Base-by-base conservation (phyloP, 257 asterid genomes). In the Nicotiana undulata region DNA sequence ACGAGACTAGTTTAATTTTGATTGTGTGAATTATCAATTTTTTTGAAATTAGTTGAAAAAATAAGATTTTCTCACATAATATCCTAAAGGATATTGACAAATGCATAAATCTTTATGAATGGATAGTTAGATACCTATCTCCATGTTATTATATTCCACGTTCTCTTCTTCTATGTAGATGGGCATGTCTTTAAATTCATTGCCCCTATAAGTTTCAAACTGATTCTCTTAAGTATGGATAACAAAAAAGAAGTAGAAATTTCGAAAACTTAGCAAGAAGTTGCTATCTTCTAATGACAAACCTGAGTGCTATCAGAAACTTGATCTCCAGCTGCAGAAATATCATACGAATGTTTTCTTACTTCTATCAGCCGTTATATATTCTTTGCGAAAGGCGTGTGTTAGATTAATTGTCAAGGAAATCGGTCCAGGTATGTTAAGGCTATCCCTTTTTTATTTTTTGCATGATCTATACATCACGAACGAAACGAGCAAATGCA, bases 251-350 rank as follows among this genome's bases (percentile, higher is more conserved):
- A 72, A 72, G 3, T 9, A 26, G 53, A 76, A 18, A 74, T 15
- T 26, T 74, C 8, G 79, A 26, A 37, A 75, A 37, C 20, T 60
- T 11, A 18, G 55, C 49, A 26, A 34, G 28, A 60, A 55, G 37
- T 18, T 28, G 9, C 31, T 6, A 26, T 29, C 28, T 6, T 64
- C 34, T 28, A 64, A 61, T 8, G 61, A 79, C 82, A 13, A 82
- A 87, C 92, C 90, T 89, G 82, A 70, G 68, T 34, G 92, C 86
- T 78, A 88, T 87, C 11, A 89, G 85, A 61, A 90, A 89, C 81
- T 64, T 84, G 60, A 89, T 88, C 82, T 89, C 90, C 83, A 87
- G 84, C 92, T 89, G 83, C 79, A 79, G 81, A 68, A 76, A 52
- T 44, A 66, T 56, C 28, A 26, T 26, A 26, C 28, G 1, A 1